Base-by-base conservation (phyloP, 176 grass and related monocot species). In the Chloris gayana region DNA sequence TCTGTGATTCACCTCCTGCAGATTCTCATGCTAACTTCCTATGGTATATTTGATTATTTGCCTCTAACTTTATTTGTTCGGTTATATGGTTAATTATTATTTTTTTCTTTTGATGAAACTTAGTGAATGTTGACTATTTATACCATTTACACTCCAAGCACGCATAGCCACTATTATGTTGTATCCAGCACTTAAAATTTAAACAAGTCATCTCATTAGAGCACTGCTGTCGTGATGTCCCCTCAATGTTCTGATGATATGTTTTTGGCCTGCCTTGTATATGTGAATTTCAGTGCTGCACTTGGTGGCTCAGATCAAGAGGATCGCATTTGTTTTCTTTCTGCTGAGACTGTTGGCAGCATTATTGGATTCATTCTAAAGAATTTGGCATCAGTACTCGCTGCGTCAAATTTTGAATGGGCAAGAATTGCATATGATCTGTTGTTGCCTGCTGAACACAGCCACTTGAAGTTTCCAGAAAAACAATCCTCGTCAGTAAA, bases 231-330 rank as follows among this genome's bases (percentile, higher is more conserved):
- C 41, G 18, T 41, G 18, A 11, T 44, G 41, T 63, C 10, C 45
- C 13, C 58, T 0, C 50, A 76, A 51, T 39, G 53, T 38, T 14
- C 61, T 29, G 7, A 8, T 70, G 45, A 35, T 44, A 44, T 54
- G 24, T 0, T 45, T 81, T 84, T 84, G 31, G 44, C 46, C 24
- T 87, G 1, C 9, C 26, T 45, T 37, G 67, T 17, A 60, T 70
- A 12, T 86, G 69, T 74, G 26, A 80, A 73, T 82, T 94, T 77
- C 67, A 97, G 88, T 93, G 83, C 83, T 80, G 88, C 78, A 46
- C 91, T 98, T 89, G 95, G 95, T 92, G 95, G 88, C 27, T 93
- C 90, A 46, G 74, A 47, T 74, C 74, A 89, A 94, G 77, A 94
- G 65, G 88, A 93, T 61, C 80, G 58, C 78, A 80, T 88, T 34